Evolutionary conservation across 1,139 yeast species (phyloP).

Genomic region (Magnusiomyces magnusii): DNA sequence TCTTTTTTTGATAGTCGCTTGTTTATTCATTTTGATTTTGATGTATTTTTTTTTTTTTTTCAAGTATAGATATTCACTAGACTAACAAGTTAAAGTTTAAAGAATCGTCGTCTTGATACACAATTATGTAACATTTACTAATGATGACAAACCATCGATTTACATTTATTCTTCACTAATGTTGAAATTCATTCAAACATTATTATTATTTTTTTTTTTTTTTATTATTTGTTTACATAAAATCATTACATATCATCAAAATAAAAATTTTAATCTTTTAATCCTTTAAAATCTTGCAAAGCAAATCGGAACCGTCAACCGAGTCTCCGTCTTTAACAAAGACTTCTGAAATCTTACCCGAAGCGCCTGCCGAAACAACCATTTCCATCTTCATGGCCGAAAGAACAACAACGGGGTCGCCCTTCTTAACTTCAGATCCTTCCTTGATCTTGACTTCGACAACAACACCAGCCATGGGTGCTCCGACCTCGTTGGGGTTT

Average conservation of each 20-base stretch:
- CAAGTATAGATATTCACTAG: too few relatives aligned
- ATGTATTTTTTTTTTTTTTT: not conserved
- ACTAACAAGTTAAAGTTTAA: too few relatives aligned
- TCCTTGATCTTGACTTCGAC: conserved; percentile 86
- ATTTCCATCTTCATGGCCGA: conserved; percentile 99
- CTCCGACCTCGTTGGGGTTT: conserved; percentile 90
- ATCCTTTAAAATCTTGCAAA: conserved; percentile 41
- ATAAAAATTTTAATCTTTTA: conserved; percentile 6
- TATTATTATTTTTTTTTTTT: too few relatives aligned
- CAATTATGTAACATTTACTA: too few relatives aligned
- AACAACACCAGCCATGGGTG: conserved; percentile 99
- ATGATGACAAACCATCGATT: too few relatives aligned
- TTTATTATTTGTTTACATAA: too few relatives aligned
- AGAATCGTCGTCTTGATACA: too few relatives aligned
- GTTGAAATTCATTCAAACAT: too few relatives aligned
- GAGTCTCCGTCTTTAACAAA: conserved; percentile 84
- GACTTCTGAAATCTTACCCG: conserved; percentile 74
- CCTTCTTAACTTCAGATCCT: conserved; percentile 88
- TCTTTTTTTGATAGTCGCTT: not conserved
- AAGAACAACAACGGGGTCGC: conserved; percentile 89
- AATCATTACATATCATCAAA: too few relatives aligned
- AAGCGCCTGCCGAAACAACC: conserved; percentile 89
- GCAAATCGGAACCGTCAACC: conserved; percentile 87
- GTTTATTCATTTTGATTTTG: too few relatives aligned
- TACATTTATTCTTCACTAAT: too few relatives aligned